Base-by-base conservation (phyloP, 2,329 filamentous ascomycete genomes). In the Aspergillus flavus region DNA sequence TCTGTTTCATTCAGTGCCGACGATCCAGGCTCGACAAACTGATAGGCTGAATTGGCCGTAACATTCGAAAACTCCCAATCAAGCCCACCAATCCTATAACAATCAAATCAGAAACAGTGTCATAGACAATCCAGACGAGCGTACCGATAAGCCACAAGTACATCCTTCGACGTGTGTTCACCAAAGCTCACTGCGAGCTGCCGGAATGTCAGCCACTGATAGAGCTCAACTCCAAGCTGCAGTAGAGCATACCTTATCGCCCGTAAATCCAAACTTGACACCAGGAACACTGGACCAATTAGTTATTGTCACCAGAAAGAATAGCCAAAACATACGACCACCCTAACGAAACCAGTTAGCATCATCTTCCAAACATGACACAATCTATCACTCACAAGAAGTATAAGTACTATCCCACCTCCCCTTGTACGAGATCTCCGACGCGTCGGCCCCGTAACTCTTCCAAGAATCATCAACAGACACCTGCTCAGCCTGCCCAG, bases 41-140 rank as follows among this genome's bases (percentile, higher is more conserved):
- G 80, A 71, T 89, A 85, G 0, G 86, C 88, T 12, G 78, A 80
- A 28, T 81, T 80, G 0, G 82, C 80, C 2, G 85, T 87, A 55
- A 89, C 82, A 68, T 89, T 88, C 41, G 85, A 86, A 69, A 88
- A 84, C 61, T 80, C 78, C 86, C 86, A 89, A 69, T 87, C 86
- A 57, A 85, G 80, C 4, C 85, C 85, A 50, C 80, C 80, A 23
- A 87, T 78, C 21, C 86, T 82, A 57, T n/a, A 7, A 14, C 32
- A 63, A 1, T 21, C 3, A 62, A 63, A 1, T 30, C 4, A 62
- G 57, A 59, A 30, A 48, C 32, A 43, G 30, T 21, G 1, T 9
- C 7, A 53, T 5, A 9, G 14, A 46, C 5, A 23, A 12, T 6
- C 26, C 6, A 34, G 11, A 7, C 7, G 6, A 43, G 23, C 55